Percentiles rank a stretch among this genome's conserved stretches.
phyloP scores from a whole-genome alignment of 1,284 basidiomycete species.

The Trametes versicolor region DNA sequence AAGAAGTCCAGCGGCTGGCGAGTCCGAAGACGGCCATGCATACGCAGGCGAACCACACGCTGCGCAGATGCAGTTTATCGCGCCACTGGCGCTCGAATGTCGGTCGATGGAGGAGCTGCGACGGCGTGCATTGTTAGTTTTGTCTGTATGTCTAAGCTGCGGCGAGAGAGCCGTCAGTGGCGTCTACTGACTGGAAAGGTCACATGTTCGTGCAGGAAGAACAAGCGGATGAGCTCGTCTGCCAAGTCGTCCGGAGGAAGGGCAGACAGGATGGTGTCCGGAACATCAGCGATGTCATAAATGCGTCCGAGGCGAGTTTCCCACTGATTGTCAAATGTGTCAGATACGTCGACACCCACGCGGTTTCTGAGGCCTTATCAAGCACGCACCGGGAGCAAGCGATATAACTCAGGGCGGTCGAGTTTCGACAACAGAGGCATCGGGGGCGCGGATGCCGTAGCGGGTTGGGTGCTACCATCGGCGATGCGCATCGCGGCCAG shows the following conservation, averaged over 20 bases:
- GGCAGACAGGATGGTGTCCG: conserved; percentile 49
- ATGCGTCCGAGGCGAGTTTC: conserved; percentile 62
- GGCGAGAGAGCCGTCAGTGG: neutral
- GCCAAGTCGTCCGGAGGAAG: conserved; percentile 65
- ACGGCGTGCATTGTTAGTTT: neutral
- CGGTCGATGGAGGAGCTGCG: conserved; percentile 54
- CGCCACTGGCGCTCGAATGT: conserved; percentile 55
- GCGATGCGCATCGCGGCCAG: conserved; percentile 42
- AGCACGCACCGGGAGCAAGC: conserved; percentile 24
- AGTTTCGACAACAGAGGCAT: neutral
- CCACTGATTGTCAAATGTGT: conserved; percentile 64
- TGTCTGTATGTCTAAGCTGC: no score
- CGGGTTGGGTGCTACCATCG: neutral
- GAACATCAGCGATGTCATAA: conserved; percentile 45
- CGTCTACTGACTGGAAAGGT: conserved; percentile 45
- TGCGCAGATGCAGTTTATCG: conserved; percentile 50
- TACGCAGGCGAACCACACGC: conserved; percentile 56
- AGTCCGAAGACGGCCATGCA: conserved; percentile 59
- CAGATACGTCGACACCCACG: neutral
- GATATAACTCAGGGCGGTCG: conserved; percentile 22
- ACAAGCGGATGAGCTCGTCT: conserved; percentile 54
- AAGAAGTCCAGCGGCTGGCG: conserved; percentile 56
- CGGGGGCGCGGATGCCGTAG: neutral
- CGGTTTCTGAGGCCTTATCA: neutral
- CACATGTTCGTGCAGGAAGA: conserved; percentile 54